Evolutionary conservation across 2,329 filamentous ascomycete species (phyloP).

Genomic region (Beauveria medogensis): DNA sequence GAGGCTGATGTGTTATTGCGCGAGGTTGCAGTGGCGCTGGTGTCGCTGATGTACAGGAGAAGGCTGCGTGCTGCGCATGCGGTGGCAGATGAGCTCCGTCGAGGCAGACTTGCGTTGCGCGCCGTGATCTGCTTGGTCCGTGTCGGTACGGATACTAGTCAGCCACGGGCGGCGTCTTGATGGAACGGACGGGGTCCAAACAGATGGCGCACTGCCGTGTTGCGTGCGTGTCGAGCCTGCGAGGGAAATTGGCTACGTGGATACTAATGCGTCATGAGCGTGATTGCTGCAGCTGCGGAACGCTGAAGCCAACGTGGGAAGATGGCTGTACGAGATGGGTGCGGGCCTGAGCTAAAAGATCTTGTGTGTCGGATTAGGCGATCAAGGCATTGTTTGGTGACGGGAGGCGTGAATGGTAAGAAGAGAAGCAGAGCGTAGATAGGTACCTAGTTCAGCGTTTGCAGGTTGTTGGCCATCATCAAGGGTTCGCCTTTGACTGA

Average conservation of each 20-base stretch:
- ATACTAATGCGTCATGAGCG: slow-evolving; percentile 9
- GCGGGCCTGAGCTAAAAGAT: not conserved
- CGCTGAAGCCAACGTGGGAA: not conserved
- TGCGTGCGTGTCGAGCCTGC: not conserved
- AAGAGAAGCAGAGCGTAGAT: not conserved
- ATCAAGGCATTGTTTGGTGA: not conserved
- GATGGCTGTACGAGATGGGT: not conserved
- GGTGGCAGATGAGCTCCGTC: not conserved
- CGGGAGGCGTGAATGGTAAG: not conserved
- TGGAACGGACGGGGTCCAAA: slow-evolving; percentile 8
- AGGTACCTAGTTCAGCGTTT: not conserved
- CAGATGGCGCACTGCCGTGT: not conserved
- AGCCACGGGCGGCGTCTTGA: not conserved
- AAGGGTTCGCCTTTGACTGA: not conserved
- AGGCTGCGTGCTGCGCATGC: not conserved
- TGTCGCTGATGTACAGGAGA: not conserved
- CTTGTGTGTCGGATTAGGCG: not conserved
- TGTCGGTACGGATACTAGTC: not conserved
- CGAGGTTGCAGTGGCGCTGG: not conserved
- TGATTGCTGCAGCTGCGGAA: not conserved
- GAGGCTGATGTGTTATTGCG: not conserved
- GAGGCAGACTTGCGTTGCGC: not conserved
- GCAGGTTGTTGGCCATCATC: not conserved
- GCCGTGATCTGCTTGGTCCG: not conserved
- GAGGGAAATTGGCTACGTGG: slow-evolving; percentile 7